A percentile compares a stretch with the other conserved stretches of the same genome.
Conservation (phyloP, 495 filamentous ascomycete species). For the Talaromyces adpressus region DNA sequence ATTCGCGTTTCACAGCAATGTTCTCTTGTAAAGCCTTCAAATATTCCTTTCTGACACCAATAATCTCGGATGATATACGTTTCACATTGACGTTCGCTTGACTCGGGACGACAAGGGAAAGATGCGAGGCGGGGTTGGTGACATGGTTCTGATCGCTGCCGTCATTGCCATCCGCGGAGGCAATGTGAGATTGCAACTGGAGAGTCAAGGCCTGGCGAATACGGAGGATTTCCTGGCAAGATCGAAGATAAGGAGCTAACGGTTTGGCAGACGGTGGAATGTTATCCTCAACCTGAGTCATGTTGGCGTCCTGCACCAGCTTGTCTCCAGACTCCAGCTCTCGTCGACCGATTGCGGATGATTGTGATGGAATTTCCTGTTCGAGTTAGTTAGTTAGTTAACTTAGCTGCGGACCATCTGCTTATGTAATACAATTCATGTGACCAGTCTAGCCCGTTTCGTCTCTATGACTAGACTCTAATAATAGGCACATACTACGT, state of each 20-base stretch:
- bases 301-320: background rate
- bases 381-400: background rate
- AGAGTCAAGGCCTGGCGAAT: conserved; percentile 38
- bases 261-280: conserved; percentile 34
- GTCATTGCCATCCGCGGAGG: conserved; percentile 19
- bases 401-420: too few species aligned
- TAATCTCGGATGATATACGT: conserved; percentile 29
- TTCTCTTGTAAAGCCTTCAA: conserved; percentile 53
- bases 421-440: background rate
- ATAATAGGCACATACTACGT: background rate
- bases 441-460: background rate
- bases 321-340: background rate
- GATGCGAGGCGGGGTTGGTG: conserved; percentile 20
- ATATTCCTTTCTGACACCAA: conserved; percentile 43
- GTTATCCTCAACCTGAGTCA: background rate
- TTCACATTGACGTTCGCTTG: conserved; percentile 30
- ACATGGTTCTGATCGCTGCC: conserved; percentile 15
- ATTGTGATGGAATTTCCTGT: conserved; percentile 1
- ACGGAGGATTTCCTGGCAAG: conserved; percentile 35
- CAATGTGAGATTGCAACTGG: conserved; percentile 36
- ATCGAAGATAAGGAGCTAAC: conserved; percentile 40
- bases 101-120: conserved; percentile 29
- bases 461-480: background rate
- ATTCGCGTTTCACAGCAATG: conserved; percentile 44
- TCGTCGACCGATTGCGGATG: background rate